Evolutionary conservation across 371 early-diverging fungal species (phyloP), one percentile per base, ranked within the genome.

Genomic region (Syncephalastrum racemosum): DNA sequence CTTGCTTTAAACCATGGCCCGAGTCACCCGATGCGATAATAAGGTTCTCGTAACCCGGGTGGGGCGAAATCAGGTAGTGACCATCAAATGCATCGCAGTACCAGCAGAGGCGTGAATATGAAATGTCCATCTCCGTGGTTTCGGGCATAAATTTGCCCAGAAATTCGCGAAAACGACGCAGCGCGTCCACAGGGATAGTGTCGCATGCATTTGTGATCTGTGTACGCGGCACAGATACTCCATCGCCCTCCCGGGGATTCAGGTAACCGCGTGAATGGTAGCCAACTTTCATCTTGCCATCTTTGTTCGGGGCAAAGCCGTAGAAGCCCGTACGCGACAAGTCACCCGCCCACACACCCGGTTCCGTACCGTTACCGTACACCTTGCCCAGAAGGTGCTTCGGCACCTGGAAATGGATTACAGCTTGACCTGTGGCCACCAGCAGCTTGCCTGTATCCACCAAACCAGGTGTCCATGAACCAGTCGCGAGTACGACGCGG

Each of bases 381-480:
- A 45, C 56, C 46, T 18, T 13, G 23, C 47, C 39, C 24, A 27
- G 41, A 46, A 56, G 14, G 4, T 19, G 31, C 1, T 19, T 47
- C 4, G 53, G 59, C 19, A 53, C 22, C 50, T 72, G 59, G 49
- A 85, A 67, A 22, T 83, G 81, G 10, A 82, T 52, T 1, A 85
- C 83, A 4, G 79, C 67, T 57, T 82, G 82, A 5, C 79, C 85
- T 4, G 80, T 68, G 0, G 83, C 79, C 12, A 64, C 59, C 23
- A 80, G 52, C 18, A 69, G 50, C 14, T 58, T 53, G 18, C 57
- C 54, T 44, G 79, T 50, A 36, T 80, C 73, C 2, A 85, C 58
- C 3, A 83, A 4, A 15, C 74, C 66, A 0, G 77, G 68, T n/a
- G 80, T 78, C 85, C 85, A 85, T 13, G 78, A 66, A 8, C 85